Base-by-base conservation (phyloP, 2,329 filamentous ascomycete genomes). In the Cylindrodendrum hubeiense region DNA sequence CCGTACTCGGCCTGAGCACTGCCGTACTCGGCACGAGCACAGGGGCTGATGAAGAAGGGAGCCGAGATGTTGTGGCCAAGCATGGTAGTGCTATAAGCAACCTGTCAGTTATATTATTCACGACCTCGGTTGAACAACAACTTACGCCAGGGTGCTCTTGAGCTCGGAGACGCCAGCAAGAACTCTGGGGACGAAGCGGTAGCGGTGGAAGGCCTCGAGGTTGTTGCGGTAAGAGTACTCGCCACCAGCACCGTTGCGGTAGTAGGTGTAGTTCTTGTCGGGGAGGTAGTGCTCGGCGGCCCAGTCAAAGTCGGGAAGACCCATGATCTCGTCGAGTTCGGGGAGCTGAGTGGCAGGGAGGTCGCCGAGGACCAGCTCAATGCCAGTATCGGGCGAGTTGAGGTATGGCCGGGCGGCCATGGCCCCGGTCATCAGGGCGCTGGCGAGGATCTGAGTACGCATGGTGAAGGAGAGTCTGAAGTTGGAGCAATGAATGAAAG, bases 191-290 rank as follows among this genome's bases (percentile, higher is more conserved):
- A 82, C 80, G 44, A 87, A 77, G 52, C 78, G 78, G 71, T 84
- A 85, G 15, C 84, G 81, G 65, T 80, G 77, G 75, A 81, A 88
- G 28, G 83, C 80, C 75, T 89, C 86, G 6, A 88, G 79, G 76
- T 88, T 88, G 75, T 87, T 87, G 52, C 86, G 81, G 76, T 87
- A 87, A 1, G 81, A 82, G 82, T 83, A 88, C 76, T 88, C 86
- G 64, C 85, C 86, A 4, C 80, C 85, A 4, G 85, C 85, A 21
- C 85, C 86, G 67, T 85, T 86, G 63, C 85, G 83, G 77, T 88
- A 88, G 76, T 87, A 88, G n/a, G 85, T 86, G 76, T 85, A 88
- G 71, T 84, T 81, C 22, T 76, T 71, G 13, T 69, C 65, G 61
- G 84, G 81, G 70, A 88, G 79, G 68, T 82, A 81, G 55, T 82